A percentile compares a stretch with the other conserved stretches of the same genome.
Conservation (phyloP, 83 land plant species). For the Picea abies region DNA sequence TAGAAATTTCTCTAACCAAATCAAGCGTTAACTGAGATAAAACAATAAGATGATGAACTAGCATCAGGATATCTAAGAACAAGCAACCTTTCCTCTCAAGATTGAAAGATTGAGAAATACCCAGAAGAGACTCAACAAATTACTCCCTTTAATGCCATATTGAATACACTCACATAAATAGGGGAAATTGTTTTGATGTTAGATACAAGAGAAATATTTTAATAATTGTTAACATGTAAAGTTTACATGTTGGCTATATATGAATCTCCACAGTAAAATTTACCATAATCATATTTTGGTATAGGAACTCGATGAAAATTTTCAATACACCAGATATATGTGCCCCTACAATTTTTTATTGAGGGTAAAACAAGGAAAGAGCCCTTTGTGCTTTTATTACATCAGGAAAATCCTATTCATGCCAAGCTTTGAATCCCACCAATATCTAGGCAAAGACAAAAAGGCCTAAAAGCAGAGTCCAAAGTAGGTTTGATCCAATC, state of each 20-base stretch:
- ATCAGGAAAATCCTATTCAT: not conserved
- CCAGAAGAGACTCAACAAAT: too few relatives aligned
- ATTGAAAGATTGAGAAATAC: too few relatives aligned
- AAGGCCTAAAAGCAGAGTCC: not conserved
- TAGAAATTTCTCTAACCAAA: too few relatives aligned
- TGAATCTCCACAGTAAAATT: slow-evolving; percentile 78
- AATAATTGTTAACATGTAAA: not conserved
- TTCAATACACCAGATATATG: slow-evolving; percentile 88
- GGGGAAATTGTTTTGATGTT: too few relatives aligned
- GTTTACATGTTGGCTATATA: slow-evolving; percentile 71
- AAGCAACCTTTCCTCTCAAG: too few relatives aligned
- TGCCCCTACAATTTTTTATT: slow-evolving; percentile 52
- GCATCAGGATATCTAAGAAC: too few relatives aligned
- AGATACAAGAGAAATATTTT: too few relatives aligned
- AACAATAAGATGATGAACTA: too few relatives aligned
- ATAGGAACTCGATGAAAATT: slow-evolving; percentile 75
- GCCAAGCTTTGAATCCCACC: not conserved
- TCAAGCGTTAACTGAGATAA: too few relatives aligned
- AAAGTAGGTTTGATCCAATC: not conserved
- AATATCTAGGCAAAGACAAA: not conserved
- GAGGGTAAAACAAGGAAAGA: slow-evolving; percentile 23
- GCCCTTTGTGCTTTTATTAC: not conserved
- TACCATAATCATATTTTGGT: slow-evolving; percentile 75
- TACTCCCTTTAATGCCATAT: too few relatives aligned
- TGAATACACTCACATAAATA: too few relatives aligned